Conservation (phyloP, 2,329 filamentous ascomycete species). For the Hymenoscyphus occultus region DNA sequence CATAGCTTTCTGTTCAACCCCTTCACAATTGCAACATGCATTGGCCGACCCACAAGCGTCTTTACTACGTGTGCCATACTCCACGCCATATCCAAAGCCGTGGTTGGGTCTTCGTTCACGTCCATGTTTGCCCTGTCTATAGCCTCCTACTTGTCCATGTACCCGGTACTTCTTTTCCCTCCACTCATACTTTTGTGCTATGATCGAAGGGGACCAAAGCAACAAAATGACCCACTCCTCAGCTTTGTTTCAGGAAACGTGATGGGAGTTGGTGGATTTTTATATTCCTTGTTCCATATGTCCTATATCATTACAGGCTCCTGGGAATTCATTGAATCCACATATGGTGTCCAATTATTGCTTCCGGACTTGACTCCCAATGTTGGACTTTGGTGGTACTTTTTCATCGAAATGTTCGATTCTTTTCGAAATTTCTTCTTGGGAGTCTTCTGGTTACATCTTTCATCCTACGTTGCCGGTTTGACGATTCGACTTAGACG, state of each 20-base stretch:
- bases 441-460: constrained; percentile 95
- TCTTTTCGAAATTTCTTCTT: constrained; percentile 97
- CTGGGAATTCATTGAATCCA: constrained; percentile 83
- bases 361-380: constrained; percentile 93
- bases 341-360: constrained; percentile 89
- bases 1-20: constrained; percentile 87
- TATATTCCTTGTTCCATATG: constrained; percentile 63
- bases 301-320: constrained; percentile 76
- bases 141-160: constrained; percentile 88
- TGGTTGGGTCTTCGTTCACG: constrained; percentile 67
- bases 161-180: constrained; percentile 81
- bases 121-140: constrained; percentile 83
- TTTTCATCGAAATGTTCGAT: constrained; percentile 99
- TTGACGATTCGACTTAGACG: constrained; percentile 77
- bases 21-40: constrained; percentile 85
- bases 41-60: constrained; percentile 83
- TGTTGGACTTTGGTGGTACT: constrained; percentile 98
- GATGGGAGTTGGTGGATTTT: constrained; percentile 49
- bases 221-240: constrained; percentile 38
- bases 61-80: constrained; percentile 89
- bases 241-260: constrained; percentile 56
- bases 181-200: constrained; percentile 79
- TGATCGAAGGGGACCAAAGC: constrained; percentile 49
- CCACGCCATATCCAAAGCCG: constrained; percentile 76
- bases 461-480: constrained; percentile 84